phyloP scores from a whole-genome alignment of 2,329 filamentous ascomycete species.

The Colletotrichum acutatum region DNA sequence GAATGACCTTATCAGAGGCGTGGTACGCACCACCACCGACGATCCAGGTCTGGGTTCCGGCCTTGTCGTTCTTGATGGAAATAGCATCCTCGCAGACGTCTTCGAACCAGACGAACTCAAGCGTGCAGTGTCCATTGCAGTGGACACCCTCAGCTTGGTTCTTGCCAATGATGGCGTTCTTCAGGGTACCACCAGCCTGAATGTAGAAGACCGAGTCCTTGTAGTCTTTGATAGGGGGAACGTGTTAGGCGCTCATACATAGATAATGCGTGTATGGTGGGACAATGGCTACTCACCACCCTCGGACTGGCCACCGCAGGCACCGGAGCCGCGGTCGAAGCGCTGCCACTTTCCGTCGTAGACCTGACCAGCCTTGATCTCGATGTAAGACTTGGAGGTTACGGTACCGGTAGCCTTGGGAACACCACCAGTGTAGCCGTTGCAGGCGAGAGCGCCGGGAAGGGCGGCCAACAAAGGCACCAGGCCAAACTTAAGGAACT shows the following conservation, averaged over 20 bases:
- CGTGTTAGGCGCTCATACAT: background rate
- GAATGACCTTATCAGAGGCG: constrained; percentile 57
- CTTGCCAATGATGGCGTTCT: constrained; percentile 59
- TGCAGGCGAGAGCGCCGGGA: constrained; percentile 43
- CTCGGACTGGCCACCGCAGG: constrained; percentile 55
- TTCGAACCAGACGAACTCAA: constrained; percentile 46
- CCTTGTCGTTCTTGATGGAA: constrained; percentile 36
- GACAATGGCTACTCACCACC: constrained; percentile 42
- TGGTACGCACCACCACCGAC: constrained; percentile 53
- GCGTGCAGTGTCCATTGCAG: constrained; percentile 53
- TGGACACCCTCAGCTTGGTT: constrained; percentile 54
- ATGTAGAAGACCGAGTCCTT: constrained; percentile 56
- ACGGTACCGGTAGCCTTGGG: constrained; percentile 42
- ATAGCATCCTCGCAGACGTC: constrained; percentile 43
- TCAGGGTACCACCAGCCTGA: constrained; percentile 53
- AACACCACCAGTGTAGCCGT: constrained; percentile 45
- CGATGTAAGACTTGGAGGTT: constrained; percentile 39
- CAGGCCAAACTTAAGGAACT: constrained; percentile 36
- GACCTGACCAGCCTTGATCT: constrained; percentile 43
- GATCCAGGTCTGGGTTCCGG: constrained; percentile 41
- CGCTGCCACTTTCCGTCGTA: constrained; percentile 49
- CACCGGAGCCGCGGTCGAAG: constrained; percentile 51
- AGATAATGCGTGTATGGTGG: accelerated
- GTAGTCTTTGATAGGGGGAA: constrained; percentile 42
- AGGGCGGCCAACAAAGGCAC: constrained; percentile 40